Evolutionary conservation across 2,329 filamentous ascomycete genomes (phyloP), one percentile per base, ranked within the genome.

Genomic region (Aspergillus sp.): DNA sequence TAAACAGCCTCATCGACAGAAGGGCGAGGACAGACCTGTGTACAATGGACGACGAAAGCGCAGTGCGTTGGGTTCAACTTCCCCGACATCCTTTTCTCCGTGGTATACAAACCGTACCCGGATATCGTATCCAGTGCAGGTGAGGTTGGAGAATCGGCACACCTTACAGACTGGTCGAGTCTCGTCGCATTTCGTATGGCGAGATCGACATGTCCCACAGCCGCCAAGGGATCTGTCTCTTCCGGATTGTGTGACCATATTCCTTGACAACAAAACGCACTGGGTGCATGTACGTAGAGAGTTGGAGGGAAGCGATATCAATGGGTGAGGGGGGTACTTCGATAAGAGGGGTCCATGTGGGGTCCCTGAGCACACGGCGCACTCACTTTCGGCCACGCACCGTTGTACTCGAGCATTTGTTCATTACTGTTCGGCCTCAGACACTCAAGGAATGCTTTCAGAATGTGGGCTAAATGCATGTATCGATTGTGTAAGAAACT

Each of bases 151-250:
- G 13, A 67, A 62, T 20, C 54, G 53, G 51, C 76, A 78, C 36
- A 67, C 69, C 2, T 60, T 59, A 56, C 76, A 78, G 24, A 60
- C 60, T 2, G 75, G 76, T 6, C 66, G 69, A 4, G 65, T 61
- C 53, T 77, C 73, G 50, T 78, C 76, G 55, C 75, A 78, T 61
- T 77, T 78, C 33, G 72, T 63, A 57, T 77, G 76, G 16, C 76
- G 70, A 48, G 49, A 63, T 45, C 71, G 68, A 61, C 71, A 73
- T 63, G 72, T 57, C 8, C 47, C 47, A 35, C 55, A 57, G 4
- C 52, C 55, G 17, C 49, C 50, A 16, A 57, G 45, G 5, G 47
- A 50, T 9, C 42, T 17, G 11, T 45, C 43, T n/a, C 43, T 32
- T 38, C 45, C 46, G 43, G 49, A 20, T 14, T 16, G 33, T 17